Evolutionary conservation across 331 rosid species (phyloP), one percentile per base, ranked within the genome.

Genomic region (Quercus tomentella): DNA sequence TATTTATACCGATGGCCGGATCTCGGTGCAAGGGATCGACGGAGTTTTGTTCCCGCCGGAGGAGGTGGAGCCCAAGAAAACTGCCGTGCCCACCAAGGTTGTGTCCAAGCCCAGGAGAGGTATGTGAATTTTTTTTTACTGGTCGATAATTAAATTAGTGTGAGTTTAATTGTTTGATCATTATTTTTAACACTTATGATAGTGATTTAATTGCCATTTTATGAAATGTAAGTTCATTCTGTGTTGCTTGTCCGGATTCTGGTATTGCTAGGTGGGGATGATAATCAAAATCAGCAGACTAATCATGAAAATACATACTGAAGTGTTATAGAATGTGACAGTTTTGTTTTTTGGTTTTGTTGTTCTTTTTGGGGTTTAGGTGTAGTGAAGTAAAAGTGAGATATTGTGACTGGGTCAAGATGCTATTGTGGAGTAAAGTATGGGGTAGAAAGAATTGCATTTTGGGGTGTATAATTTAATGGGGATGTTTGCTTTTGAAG

Each of bases 1-100:
- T 82, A 90, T 92, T 16, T 92, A 87, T 69, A 87, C 92, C 0
- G 97, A 92, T 15, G 97, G 93, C 4, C 82, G 97, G 78, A 90
- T 92, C 72, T 92, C 97, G 8, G 97, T 92, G 9, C 97, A 92
- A 82, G 97, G 97, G 23, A 87, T 92, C 58, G 97, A 90, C 18
- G 89, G 88, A 1, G 97, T 90, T 49, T 79, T 92, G 86, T 92
- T 88, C 82, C 97, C 97, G 1, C 6, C 56, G 81, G 92, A 88
- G 77, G 91, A 87, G 56, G 76, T 28, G 30, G 88, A 79, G 56
- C 16, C 65, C 61, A 87, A 86, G 7, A 67, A 20, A 22, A 72
- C 82, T 76, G 88, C 35, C 81, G 93, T 83, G 77, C 82, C 88
- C 68, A 80, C 82, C 7, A 83, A 83, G 68, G 90, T 83, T 2